These are phyloP conservation scores for Avena atlantica DNA, from an alignment of 176 grass and related monocot genomes.

Conservation along the genomic window DNA sequence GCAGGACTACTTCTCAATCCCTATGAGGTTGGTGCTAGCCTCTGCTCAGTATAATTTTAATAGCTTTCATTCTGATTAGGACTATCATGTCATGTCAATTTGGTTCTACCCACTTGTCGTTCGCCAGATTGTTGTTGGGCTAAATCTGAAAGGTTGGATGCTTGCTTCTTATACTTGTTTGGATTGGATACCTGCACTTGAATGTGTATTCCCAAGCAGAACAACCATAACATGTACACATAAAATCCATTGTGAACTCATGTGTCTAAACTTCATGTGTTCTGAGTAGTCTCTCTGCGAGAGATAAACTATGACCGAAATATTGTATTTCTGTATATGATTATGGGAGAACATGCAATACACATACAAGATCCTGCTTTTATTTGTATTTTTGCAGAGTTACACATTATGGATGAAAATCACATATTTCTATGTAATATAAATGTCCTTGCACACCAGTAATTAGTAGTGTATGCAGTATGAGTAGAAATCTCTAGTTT, in stretches of 20 bases:
- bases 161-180: constrained; percentile 29
- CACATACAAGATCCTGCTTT: background rate
- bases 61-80: background rate
- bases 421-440: constrained; percentile 27
- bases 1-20: constrained; percentile 70
- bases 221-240: constrained; percentile 8
- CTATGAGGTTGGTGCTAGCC: constrained; percentile 63
- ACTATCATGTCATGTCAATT: constrained; percentile 24
- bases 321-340: background rate
- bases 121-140: background rate
- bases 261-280: constrained; percentile 3
- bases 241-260: constrained; percentile 7
- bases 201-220: background rate
- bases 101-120: background rate
- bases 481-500: background rate
- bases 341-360: background rate
- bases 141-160: constrained; percentile 29
- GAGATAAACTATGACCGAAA: background rate
- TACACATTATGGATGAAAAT: background rate
- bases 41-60: constrained; percentile 11
- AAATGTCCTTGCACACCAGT: background rate
- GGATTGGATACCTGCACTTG: background rate
- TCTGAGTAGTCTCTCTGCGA: background rate
- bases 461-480: background rate
- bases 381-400: background rate